Conservation (phyloP, 2,329 filamentous ascomycete species). For the Neonectria magnoliae region DNA sequence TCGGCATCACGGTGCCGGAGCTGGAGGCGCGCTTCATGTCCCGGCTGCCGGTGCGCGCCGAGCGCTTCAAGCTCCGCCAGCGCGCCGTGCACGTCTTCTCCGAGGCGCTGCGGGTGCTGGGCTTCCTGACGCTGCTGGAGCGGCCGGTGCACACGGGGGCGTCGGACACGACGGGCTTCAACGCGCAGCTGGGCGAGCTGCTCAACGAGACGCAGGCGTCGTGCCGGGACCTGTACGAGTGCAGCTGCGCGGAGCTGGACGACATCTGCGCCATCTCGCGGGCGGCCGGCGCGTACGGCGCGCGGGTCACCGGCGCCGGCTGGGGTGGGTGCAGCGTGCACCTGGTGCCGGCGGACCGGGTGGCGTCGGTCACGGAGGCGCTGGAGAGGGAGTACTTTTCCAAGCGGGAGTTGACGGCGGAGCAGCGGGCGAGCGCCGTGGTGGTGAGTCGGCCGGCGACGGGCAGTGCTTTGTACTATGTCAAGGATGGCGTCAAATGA, state of each 20-base stretch:
- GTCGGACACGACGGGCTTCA: conserved; percentile 68
- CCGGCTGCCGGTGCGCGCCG: conserved; percentile 88
- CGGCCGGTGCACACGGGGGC: conserved; percentile 51
- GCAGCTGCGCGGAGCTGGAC: conserved; percentile 93
- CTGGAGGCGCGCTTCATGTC: conserved; percentile 84
- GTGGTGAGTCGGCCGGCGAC: conserved; percentile 89
- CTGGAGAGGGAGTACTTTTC: conserved; percentile 86
- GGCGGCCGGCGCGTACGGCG: conserved; percentile 82
- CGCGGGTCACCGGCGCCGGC: conserved; percentile 88
- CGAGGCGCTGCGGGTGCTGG: conserved; percentile 86
- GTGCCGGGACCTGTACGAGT: conserved; percentile 88
- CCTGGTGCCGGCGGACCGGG: conserved; percentile 84
- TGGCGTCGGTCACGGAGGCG: conserved; percentile 79
- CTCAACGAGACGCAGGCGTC: conserved; percentile 92
- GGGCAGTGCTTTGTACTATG: conserved; percentile 68
- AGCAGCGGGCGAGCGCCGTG: conserved; percentile 81
- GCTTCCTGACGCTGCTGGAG: conserved; percentile 83
- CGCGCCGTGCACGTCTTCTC: conserved; percentile 90
- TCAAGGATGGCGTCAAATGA: conserved; percentile 44
- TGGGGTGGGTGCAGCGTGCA: conserved; percentile 98
- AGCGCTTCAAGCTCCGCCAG: conserved; percentile 87
- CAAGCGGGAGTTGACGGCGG: conserved; percentile 70
- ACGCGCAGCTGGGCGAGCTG: conserved; percentile 78
- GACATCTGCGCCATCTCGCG: conserved; percentile 83
- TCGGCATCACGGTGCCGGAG: conserved; percentile 75